Conservation (phyloP, 179 eudicot genomes). For the Spergularia azorica region DNA sequence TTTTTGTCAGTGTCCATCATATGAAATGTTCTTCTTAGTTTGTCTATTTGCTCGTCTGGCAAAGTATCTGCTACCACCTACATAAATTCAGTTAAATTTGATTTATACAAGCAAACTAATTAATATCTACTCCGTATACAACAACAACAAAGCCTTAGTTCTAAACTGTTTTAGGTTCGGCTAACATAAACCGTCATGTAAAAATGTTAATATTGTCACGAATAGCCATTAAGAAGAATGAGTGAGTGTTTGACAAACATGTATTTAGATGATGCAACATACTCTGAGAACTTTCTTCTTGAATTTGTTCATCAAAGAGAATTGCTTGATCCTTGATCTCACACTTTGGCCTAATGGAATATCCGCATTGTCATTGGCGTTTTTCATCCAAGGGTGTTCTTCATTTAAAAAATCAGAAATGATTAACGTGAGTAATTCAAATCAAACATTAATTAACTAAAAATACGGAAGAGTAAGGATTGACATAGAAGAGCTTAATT, state of each 20-base stretch:
- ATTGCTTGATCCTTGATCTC: conserved; percentile 76
- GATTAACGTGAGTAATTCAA: no score
- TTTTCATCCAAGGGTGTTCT: conserved; percentile 86
- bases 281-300: conserved; percentile 83
- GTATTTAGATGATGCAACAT: conserved; percentile 13
- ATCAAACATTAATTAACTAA: no score
- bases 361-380: conserved; percentile 72
- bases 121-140: no score
- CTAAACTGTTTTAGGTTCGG: not conserved
- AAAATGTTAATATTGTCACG: no score
- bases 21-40: conserved; percentile 70
- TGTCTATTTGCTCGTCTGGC: conserved; percentile 71
- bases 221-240: no score
- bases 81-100: not conserved
- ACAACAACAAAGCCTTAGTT: not conserved
- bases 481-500: not conserved
- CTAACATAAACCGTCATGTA: no score
- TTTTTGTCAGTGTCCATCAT: conserved; percentile 60
- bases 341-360: conserved; percentile 45
- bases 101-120: not conserved
- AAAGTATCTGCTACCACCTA: conserved; percentile 87
- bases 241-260: no score
- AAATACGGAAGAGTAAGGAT: no score
- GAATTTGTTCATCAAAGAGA: conserved; percentile 87
- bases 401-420: conserved; percentile 4